Conservation (phyloP, 148 eudicot genomes). For the Talinum fruticosum region DNA sequence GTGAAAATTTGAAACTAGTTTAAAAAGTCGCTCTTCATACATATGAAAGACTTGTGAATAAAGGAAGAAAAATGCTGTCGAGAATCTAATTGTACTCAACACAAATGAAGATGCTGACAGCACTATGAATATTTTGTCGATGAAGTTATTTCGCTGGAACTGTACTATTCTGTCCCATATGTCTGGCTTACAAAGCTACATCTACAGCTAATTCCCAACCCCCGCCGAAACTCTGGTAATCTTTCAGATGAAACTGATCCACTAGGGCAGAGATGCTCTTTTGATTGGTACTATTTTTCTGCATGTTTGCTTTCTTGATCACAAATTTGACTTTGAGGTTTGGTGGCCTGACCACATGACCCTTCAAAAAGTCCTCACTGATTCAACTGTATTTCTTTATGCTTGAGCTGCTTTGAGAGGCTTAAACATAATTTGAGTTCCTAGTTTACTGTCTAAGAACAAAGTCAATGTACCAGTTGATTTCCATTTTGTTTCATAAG, state of each 20-base stretch:
- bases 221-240: neutral
- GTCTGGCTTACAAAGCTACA: neutral
- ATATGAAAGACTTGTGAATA: neutral
- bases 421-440: neutral
- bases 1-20: neutral
- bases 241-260: neutral
- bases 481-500: neutral
- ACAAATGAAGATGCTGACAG: neutral
- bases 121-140: neutral
- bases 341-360: neutral
- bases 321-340: neutral
- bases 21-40: too few species aligned
- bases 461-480: neutral
- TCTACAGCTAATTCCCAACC: neutral
- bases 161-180: neutral
- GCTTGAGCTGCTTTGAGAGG: neutral
- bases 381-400: slow-evolving; percentile 2
- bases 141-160: neutral
- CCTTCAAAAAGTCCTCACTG: neutral
- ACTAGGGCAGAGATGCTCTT: neutral
- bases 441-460: neutral
- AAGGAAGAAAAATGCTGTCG: neutral
- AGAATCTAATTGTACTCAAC: neutral
- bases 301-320: neutral
- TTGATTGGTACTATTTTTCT: neutral